Evolutionary conservation across 305 asterid genomes (phyloP).

Genomic region (Solanum hybrid): DNA sequence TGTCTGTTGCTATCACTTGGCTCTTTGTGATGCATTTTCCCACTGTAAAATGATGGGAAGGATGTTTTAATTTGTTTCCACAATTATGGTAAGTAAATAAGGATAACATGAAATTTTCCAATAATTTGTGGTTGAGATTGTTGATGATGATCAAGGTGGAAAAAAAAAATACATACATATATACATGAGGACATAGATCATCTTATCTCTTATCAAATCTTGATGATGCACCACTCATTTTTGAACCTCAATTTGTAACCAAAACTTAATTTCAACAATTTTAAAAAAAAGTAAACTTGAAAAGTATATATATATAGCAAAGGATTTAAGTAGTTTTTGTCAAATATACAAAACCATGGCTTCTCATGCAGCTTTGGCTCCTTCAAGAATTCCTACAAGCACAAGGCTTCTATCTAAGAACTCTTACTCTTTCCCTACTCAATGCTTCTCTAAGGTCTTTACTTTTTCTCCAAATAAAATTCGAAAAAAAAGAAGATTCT

Average conservation of each 20-base stretch:
- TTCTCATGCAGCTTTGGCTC: slow-evolving; percentile 74
- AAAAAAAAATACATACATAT: neutral
- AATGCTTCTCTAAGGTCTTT: slow-evolving; percentile 61
- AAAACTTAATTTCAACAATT: slow-evolving; percentile 15
- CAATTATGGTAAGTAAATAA: neutral
- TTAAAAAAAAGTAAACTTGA: neutral
- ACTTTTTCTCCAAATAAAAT: neutral
- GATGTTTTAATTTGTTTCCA: neutral
- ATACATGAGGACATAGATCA: slow-evolving; percentile 24
- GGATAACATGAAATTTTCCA: neutral
- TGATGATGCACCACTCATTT: slow-evolving; percentile 47
- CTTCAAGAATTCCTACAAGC: slow-evolving; percentile 74
- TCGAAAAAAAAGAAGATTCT: neutral
- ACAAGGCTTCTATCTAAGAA: slow-evolving; percentile 43
- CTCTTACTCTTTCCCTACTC: slow-evolving; percentile 37
- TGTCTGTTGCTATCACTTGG: neutral
- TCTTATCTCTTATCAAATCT: slow-evolving; percentile 51
- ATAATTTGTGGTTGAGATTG: slow-evolving; percentile 40
- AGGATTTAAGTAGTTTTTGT: neutral
- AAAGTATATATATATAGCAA: neutral
- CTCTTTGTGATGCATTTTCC: neutral
- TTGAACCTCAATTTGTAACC: slow-evolving; percentile 29
- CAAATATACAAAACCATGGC: slow-evolving; percentile 44
- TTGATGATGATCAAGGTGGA: slow-evolving; percentile 12
- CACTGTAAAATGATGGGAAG: neutral